Percentiles rank a stretch among this genome's conserved stretches.
phyloP scores from a whole-genome alignment of 345 rosid species.

The Eucalyptus sp. region DNA sequence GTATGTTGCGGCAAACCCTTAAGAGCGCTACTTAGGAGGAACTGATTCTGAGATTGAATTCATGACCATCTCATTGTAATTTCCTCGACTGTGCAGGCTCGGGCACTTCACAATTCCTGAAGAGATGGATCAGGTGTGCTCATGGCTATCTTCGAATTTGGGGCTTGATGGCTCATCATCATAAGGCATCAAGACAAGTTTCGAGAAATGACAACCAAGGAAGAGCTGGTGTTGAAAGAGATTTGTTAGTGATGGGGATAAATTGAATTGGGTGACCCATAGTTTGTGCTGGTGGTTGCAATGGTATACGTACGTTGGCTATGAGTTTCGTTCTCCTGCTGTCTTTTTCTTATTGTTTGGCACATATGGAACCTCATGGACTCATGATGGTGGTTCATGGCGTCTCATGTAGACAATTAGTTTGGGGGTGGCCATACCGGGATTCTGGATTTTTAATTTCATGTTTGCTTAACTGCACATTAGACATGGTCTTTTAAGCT shows the following conservation, averaged over 20 bases:
- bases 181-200: neutral
- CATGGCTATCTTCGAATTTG: slow-evolving; percentile 63
- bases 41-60: neutral
- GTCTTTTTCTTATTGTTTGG: neutral
- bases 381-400: neutral
- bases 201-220: neutral
- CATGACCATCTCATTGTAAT: neutral
- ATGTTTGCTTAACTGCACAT: neutral
- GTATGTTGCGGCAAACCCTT: slow-evolving; percentile 11
- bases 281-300: neutral
- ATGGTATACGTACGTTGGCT: neutral
- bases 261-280: neutral
- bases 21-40: neutral
- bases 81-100: slow-evolving; percentile 28
- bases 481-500: neutral
- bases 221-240: neutral
- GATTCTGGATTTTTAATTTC: neutral
- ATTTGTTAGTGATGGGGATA: neutral
- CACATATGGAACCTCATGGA: neutral
- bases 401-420: neutral
- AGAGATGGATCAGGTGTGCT: slow-evolving; percentile 78
- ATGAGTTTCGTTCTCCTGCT: neutral
- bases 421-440: neutral
- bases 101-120: slow-evolving; percentile 89
- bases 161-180: slow-evolving; percentile 44